Base-by-base conservation (phyloP, 1,284 basidiomycete species). In the Moesziomyces antarcticus region DNA sequence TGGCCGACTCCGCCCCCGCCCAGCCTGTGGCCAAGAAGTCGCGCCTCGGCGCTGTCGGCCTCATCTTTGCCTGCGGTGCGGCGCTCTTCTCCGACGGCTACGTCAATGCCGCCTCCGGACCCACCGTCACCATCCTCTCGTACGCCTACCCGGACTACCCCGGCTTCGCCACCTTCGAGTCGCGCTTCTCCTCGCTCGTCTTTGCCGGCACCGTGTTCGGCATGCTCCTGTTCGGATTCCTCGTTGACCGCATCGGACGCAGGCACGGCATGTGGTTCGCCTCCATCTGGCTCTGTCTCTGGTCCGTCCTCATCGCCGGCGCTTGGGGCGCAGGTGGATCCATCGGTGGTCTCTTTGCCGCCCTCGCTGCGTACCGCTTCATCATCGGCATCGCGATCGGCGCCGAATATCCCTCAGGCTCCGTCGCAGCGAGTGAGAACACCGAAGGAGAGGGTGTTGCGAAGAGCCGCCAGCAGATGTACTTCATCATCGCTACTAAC, bases 401-500 rank as follows among this genome's bases (percentile, higher is more conserved):
- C 25, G 93, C 93, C 13, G 93, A 95, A 83, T 96, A 97, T 75
- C 94, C 93, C 7, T 92, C 91, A 66, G 94, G 94, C 8, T 92
- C 91, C 3, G 93, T 97, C n/a, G 93, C 93, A 22, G 91, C 91
- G 3, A 91, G 92, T 1, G 94, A 97, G 82, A 92, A 93, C 81
- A 93, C 93, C 0, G 94, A 96, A 84, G 51, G 51, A 25, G 86
- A 88, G 21, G 89, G 88, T 3, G 90, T 96, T 78, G 87, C 85
- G 73, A 93, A 92, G 85, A 89, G 89, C 55, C 88, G 90, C 4
- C 94, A 94, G 81, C 91, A 96, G 82, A 86, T 90, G 55, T 93
- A 93, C 88, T 92, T 96, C 78, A 90, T 91, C 20, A 88, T 95
- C 90, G 88, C 85, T 50, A 58, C 64, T 52, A 76, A 65, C 73